phyloP scores from a whole-genome alignment of 805 yeast species.

The Wickerhamomyces queroliae region DNA sequence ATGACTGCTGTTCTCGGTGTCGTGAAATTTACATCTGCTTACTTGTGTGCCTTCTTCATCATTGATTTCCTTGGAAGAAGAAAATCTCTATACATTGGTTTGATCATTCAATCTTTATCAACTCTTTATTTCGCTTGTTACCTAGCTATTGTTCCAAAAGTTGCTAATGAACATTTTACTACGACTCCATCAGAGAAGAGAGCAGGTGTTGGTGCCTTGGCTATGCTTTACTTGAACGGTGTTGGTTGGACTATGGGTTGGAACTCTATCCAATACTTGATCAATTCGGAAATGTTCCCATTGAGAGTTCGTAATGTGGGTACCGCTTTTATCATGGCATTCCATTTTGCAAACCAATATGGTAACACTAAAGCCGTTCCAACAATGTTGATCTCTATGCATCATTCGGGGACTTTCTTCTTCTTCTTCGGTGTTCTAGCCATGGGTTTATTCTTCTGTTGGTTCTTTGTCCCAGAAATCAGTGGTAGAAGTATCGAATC shows the following conservation, averaged over 20 bases:
- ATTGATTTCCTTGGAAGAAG: conserved; percentile 53
- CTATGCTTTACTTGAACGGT: conserved; percentile 44
- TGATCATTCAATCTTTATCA: conserved; percentile 35
- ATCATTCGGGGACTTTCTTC: conserved; percentile 44
- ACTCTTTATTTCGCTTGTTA: conserved; percentile 42
- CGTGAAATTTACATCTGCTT: conserved; percentile 44
- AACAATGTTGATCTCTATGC: conserved; percentile 39
- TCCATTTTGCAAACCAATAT: conserved; percentile 52
- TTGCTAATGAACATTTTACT: conserved; percentile 25
- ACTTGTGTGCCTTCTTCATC: conserved; percentile 44
- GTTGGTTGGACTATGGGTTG: conserved; percentile 57
- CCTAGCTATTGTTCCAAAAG: conserved; percentile 38
- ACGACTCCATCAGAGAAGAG: conserved; percentile 26
- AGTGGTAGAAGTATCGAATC: conserved; percentile 34
- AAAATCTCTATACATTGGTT: conserved; percentile 41
- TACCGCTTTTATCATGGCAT: conserved; percentile 45
- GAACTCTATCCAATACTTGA: conserved; percentile 48
- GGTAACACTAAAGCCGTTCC: conserved; percentile 54
- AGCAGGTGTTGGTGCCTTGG: conserved; percentile 44
- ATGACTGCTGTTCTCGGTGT: conserved; percentile 50
- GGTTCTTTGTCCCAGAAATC: conserved; percentile 32
- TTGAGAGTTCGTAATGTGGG: conserved; percentile 43
- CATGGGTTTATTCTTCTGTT: conserved; percentile 33
- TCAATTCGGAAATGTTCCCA: conserved; percentile 52
- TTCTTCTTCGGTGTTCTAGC: conserved; percentile 40